A percentile compares a stretch with the other conserved stretches of the same genome.
phyloP scores from a whole-genome alignment of 2,329 filamentous ascomycete species.

The Penicillium sp. region DNA sequence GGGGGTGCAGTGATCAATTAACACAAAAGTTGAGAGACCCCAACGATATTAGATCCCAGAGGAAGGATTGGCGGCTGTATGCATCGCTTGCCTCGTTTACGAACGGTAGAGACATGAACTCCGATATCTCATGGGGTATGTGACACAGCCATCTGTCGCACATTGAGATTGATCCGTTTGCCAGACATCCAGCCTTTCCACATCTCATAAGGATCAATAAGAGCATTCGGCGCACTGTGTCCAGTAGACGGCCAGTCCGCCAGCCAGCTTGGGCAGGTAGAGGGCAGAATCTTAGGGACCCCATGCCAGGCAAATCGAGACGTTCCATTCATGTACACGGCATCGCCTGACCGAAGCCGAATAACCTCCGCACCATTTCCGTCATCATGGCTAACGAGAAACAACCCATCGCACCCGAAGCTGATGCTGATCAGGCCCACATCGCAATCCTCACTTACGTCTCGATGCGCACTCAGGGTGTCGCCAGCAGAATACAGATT shows the following conservation, averaged over 20 bases:
- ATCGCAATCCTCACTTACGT: constrained; percentile 83
- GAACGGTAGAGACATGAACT: not conserved
- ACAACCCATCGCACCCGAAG: constrained; percentile 85
- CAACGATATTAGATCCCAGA: not conserved
- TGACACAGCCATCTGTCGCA: constrained; percentile 75
- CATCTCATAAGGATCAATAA: constrained; percentile 50
- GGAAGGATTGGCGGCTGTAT: not conserved
- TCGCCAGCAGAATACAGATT: constrained; percentile 91
- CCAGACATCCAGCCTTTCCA: constrained; percentile 87
- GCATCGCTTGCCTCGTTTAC: not conserved
- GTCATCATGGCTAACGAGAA: constrained; percentile 71
- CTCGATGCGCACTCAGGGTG: constrained; percentile 86
- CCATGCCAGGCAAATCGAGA: constrained; percentile 93
- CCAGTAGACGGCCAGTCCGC: constrained; percentile 65
- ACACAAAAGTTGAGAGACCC: too few species aligned
- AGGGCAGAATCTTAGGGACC: constrained; percentile 78
- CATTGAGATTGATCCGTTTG: constrained; percentile 89
- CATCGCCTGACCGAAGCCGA: constrained; percentile 78
- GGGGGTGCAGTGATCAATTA: too few species aligned
- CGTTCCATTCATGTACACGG: constrained; percentile 79
- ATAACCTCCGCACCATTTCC: constrained; percentile 48
- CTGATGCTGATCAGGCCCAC: constrained; percentile 80
- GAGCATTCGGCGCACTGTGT: constrained; percentile 39
- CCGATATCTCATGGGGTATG: not conserved
- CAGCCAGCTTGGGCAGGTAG: constrained; percentile 74